A percentile compares a stretch with the other conserved stretches of the same genome.
Conservation (phyloP, 192 early-diverging fungal species). For the Phycomyces nitens region DNA sequence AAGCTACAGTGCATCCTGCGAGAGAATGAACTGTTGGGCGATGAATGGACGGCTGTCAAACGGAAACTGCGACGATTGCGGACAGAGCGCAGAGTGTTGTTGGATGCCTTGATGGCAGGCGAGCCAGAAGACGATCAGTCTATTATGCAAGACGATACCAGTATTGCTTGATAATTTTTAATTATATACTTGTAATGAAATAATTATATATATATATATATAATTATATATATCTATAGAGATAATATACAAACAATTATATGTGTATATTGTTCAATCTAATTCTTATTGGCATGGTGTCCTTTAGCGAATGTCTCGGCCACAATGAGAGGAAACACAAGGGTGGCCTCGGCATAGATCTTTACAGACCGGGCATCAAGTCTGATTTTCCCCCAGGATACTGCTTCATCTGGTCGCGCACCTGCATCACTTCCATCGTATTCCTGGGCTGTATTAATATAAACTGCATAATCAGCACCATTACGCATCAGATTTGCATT, state of each 20-base stretch:
- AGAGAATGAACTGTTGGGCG: conserved; percentile 42
- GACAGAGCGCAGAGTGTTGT: conserved; percentile 37
- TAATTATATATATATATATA: too few species aligned
- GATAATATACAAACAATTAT: too few species aligned
- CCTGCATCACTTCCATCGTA: conserved; percentile 98
- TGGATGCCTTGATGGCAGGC: conserved; percentile 37
- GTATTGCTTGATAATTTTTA: too few species aligned
- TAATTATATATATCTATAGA: too few species aligned
- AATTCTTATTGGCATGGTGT: background rate
- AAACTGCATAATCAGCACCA: conserved; percentile 94
- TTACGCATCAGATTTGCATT: conserved; percentile 99
- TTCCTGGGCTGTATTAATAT: conserved; percentile 96
- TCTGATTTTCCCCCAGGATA: conserved; percentile 97
- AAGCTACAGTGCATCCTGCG: conserved; percentile 38
- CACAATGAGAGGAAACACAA: conserved; percentile 92
- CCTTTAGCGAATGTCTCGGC: conserved; percentile 91
- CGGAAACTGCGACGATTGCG: conserved; percentile 34
- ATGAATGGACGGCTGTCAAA: conserved; percentile 35
- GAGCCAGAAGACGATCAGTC: conserved; percentile 11
- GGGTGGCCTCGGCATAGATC: conserved; percentile 88
- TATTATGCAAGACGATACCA: too few species aligned
- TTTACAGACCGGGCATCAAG: conserved; percentile 82
- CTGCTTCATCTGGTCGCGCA: conserved; percentile 95
- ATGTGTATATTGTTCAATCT: too few species aligned
- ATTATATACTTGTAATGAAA: too few species aligned